phyloP scores from a whole-genome alignment of 208 protist species.

The Leishmania tarentolae region DNA sequence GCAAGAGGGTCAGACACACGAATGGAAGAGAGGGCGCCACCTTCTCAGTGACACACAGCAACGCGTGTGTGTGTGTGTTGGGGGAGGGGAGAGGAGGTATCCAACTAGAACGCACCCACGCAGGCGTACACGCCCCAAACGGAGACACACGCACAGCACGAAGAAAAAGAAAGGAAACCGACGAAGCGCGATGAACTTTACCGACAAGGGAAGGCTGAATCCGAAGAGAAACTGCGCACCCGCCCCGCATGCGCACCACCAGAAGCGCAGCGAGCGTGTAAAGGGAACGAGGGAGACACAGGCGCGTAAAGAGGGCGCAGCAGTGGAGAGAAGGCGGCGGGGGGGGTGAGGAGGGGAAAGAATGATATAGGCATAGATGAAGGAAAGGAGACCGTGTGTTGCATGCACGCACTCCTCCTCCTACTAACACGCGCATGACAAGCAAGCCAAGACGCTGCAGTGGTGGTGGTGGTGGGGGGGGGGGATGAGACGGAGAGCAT shows the following conservation, averaged over 20 bases:
- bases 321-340: neutral
- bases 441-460: neutral
- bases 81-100: neutral
- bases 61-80: neutral
- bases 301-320: neutral
- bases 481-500: neutral
- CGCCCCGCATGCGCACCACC: neutral
- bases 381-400: neutral
- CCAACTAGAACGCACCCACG: neutral
- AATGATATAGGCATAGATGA: neutral
- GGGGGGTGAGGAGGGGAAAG: neutral
- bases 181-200: neutral
- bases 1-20: neutral
- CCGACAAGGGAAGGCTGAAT: neutral
- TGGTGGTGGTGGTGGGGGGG: neutral
- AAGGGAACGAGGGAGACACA: neutral
- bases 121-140: neutral
- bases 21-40: neutral
- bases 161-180: neutral
- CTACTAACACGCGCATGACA: neutral
- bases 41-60: too few species aligned
- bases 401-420: neutral
- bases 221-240: neutral
- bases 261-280: too few species aligned
- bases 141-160: neutral